Evolutionary conservation across 768 basidiomycete genomes (phyloP).

Genomic region (Mycena epipterygia): DNA sequence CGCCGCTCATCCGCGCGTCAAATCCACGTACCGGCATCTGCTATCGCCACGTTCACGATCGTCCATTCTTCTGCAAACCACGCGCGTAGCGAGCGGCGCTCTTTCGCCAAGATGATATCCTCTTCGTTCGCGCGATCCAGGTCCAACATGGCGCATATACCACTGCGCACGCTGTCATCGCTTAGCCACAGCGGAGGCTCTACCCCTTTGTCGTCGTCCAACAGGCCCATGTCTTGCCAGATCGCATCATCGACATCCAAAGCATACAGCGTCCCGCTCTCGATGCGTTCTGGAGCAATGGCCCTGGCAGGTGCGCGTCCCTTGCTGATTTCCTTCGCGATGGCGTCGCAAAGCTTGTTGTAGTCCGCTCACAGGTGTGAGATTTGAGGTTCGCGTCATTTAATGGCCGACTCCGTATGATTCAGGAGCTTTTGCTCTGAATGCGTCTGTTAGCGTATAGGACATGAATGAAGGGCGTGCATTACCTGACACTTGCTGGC

Average conservation of each 20-base stretch:
- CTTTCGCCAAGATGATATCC: neutral
- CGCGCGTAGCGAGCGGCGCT: conserved; percentile 31
- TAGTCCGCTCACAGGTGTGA: conserved; percentile 39
- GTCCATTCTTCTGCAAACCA: conserved; percentile 30
- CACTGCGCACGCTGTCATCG: neutral
- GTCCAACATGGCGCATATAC: neutral
- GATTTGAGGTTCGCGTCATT: conserved; percentile 45
- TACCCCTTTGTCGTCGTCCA: conserved; percentile 31
- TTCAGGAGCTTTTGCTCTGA: conserved; percentile 44
- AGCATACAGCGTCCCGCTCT: conserved; percentile 39
- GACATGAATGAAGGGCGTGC: too few relatives aligned
- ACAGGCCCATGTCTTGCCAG: conserved; percentile 50
- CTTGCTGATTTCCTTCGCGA: conserved; percentile 37
- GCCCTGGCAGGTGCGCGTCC: conserved; percentile 41
- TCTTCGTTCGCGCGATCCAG: neutral
- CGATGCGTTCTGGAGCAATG: conserved; percentile 40
- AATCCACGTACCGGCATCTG: neutral
- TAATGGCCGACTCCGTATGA: conserved; percentile 44
- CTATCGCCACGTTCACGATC: neutral
- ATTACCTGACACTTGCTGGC: conserved; percentile 19
- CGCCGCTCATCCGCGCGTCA: neutral
- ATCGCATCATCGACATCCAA: conserved; percentile 54
- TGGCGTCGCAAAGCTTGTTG: conserved; percentile 44
- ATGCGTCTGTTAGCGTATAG: conserved; percentile 29
- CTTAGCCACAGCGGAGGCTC: neutral